Base-by-base conservation (phyloP, 768 basidiomycete genomes). In the Lentinula sp. region DNA sequence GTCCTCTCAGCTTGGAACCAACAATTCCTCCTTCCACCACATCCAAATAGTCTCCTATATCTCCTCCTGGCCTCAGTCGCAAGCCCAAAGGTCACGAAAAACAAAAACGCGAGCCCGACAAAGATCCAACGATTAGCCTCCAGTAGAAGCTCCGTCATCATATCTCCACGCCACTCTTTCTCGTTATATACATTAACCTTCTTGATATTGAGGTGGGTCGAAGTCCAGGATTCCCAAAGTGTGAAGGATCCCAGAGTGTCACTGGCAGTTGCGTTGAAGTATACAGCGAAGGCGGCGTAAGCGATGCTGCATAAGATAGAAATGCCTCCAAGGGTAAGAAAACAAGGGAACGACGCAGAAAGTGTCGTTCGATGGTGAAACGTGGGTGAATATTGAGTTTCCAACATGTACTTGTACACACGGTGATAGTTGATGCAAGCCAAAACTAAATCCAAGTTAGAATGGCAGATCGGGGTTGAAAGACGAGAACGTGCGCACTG, bases 81-180 rank as follows among this genome's bases (percentile, higher is more conserved):
- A 13, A 60, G 51, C 31, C 59, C 59, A 52, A 60, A 52, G 50
- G 53, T 42, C 10, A 49, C 5, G 40, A 60, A 60, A 21, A 60
- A 60, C 16, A 60, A 31, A 4, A 52, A 52, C 11, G 35, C 49
- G 4, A 60, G 39, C 9, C 59, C 59, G 11, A 60, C 59, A 18
- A 51, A 60, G 28, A 60, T 60, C 59, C 59, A 60, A 9, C 59
- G 59, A 43, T 60, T 45, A 31, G 48, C 50, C 35, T 60, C 49
- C 18, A 60, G 13, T 31, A 60, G 13, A n/a, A 60, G 9, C n/a
- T 53, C 59, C n/a, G 23, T 32, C 48, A 52, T 52, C 31, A 21
- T 31, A 21, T 60, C 39, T 40, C 45, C 45, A 2, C 50, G 48
- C 59, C 59, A 60, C 13, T 52, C 50, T 9, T 32, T 18, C 28